These are phyloP conservation scores for Esteya vermicola DNA, from an alignment of 2,329 filamentous ascomycete species.

Conservation along the genomic window DNA sequence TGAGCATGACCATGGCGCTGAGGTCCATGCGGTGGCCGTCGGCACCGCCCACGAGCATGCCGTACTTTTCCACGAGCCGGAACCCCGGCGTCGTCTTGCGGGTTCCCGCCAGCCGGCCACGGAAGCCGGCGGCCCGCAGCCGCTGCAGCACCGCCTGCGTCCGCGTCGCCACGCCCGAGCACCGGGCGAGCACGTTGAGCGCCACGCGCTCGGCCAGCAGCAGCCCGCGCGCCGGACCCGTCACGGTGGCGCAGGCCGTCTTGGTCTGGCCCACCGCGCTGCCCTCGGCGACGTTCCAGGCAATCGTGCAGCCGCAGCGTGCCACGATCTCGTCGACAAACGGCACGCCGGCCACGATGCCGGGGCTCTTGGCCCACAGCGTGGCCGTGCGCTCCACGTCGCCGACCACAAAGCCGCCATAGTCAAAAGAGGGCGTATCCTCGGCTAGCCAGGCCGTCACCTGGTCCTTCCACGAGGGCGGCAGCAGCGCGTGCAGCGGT, in stretches of 20 bases:
- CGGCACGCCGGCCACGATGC: slow-evolving; percentile 78
- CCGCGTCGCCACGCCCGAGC: slow-evolving; percentile 76
- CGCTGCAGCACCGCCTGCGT: slow-evolving; percentile 39
- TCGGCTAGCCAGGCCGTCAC: slow-evolving; percentile 83
- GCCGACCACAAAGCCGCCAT: slow-evolving; percentile 92
- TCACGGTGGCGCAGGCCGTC: slow-evolving; percentile 61
- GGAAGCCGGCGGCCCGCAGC: slow-evolving; percentile 55
- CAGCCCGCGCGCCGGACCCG: slow-evolving; percentile 63
- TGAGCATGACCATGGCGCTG: slow-evolving; percentile 93
- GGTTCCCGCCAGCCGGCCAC: slow-evolving; percentile 78
- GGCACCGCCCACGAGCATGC: slow-evolving; percentile 85
- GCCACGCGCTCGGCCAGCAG: slow-evolving; percentile 90
- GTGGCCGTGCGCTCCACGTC: slow-evolving; percentile 48
- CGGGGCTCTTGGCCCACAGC: slow-evolving; percentile 55
- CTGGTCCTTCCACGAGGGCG: slow-evolving; percentile 68
- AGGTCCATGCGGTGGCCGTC: slow-evolving; percentile 88
- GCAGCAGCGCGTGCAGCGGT: slow-evolving; percentile 55
- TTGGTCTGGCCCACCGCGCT: slow-evolving; percentile 37
- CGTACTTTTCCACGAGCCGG: slow-evolving; percentile 92
- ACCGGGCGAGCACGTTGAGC: slow-evolving; percentile 78
- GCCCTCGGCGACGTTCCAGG: slow-evolving; percentile 77
- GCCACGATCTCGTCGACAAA: slow-evolving; percentile 91
- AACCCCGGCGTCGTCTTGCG: slow-evolving; percentile 96
- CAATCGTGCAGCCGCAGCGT: slow-evolving; percentile 80
- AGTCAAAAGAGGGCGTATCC: slow-evolving; percentile 93